A percentile compares a stretch with the other conserved stretches of the same genome.
These are phyloP conservation scores for Cichorium intybus DNA, from an alignment of 140 eudicot genomes.

Conservation along the genomic window DNA sequence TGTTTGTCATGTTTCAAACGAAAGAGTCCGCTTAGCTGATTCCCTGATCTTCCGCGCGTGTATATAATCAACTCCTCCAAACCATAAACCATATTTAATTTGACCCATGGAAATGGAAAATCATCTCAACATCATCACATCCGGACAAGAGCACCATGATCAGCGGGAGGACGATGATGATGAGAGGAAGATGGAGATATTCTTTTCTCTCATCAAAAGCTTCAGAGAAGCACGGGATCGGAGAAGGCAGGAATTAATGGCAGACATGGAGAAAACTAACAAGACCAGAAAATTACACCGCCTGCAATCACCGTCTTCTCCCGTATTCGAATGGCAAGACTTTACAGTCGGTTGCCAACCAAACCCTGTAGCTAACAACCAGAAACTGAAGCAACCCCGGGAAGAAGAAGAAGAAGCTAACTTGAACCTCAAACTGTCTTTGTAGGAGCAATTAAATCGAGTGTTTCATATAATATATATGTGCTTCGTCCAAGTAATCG, in stretches of 20 bases:
- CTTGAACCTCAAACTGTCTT: conserved; percentile 23
- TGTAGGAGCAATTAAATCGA: neutral
- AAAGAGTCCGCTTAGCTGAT: neutral
- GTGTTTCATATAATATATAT: no score
- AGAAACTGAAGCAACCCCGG: neutral
- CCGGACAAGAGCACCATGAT: neutral
- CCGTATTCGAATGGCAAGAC: conserved; percentile 8
- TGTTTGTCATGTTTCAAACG: neutral
- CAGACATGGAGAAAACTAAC: neutral
- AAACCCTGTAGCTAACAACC: neutral
- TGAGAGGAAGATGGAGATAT: conserved; percentile 51
- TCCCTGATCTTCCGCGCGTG: neutral
- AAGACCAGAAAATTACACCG: conserved; percentile 24
- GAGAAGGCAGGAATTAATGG: conserved; percentile 5
- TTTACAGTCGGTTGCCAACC: neutral
- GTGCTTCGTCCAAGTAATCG: no score
- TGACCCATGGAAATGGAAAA: neutral
- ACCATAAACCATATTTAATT: neutral
- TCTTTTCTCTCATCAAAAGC: conserved; percentile 31
- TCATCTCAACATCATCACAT: neutral
- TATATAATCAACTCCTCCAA: neutral
- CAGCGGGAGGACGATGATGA: conserved; percentile 1
- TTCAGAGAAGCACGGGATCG: conserved; percentile 36
- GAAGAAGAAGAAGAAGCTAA: neutral
- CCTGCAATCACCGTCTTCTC: conserved; percentile 19